Percentiles rank a stretch among this genome's conserved stretches.
Evolutionary conservation across 768 basidiomycete genomes (phyloP).

Genomic region (Kwoniella shandongensis): DNA sequence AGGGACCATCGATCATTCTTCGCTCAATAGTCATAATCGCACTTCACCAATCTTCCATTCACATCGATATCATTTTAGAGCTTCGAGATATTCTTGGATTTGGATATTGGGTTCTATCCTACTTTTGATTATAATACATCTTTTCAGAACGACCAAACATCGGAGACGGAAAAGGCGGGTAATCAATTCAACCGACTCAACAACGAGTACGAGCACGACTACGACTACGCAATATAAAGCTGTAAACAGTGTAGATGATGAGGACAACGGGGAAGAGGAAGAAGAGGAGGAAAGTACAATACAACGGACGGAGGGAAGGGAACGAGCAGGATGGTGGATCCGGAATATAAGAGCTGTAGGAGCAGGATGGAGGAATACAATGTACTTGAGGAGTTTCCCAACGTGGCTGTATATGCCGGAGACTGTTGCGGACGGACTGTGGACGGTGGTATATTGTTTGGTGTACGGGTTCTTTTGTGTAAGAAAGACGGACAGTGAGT

Average conservation of each 20-base stretch:
- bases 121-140: conserved; percentile 6
- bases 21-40: no score
- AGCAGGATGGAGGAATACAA: conserved; percentile 21
- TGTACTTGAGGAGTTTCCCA: conserved; percentile 31
- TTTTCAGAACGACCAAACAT: conserved; percentile 11
- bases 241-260: not conserved
- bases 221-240: conserved; percentile 6
- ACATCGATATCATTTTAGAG: no score
- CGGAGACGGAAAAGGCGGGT: conserved; percentile 1
- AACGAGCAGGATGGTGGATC: not conserved
- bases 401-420: conserved; percentile 41
- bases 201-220: no score
- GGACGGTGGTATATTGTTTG: conserved; percentile 30
- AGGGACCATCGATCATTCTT: no score
- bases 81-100: conserved; percentile 1
- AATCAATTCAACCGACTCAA: not conserved
- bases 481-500: conserved; percentile 15
- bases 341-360: conserved; percentile 13
- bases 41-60: no score
- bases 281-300: not conserved
- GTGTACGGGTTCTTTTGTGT: conserved; percentile 19
- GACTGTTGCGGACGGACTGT: conserved; percentile 25
- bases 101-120: conserved; percentile 9
- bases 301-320: not conserved
- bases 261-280: not conserved